Evolutionary conservation across 1,139 yeast species (phyloP).

Genomic region (Nadsonia starkeyi-henricii): DNA sequence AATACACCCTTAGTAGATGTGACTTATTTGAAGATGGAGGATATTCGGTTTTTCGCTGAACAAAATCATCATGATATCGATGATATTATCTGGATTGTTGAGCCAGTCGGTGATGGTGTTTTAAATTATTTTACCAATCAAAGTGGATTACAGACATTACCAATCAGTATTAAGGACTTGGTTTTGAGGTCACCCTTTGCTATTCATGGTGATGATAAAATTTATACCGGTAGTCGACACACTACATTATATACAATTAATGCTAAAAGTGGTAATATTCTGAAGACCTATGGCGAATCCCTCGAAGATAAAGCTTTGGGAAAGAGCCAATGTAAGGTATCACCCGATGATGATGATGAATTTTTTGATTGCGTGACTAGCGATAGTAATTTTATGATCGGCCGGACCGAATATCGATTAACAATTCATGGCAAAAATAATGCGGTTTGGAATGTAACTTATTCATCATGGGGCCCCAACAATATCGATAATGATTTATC

Average conservation of each 20-base stretch:
- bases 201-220: conserved; percentile 64
- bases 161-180: conserved; percentile 66
- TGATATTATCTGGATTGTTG: conserved; percentile 62
- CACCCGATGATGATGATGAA: conserved; percentile 12
- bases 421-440: conserved; percentile 54
- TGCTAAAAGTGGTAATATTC: conserved; percentile 61
- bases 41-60: conserved; percentile 8
- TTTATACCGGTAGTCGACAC: conserved; percentile 73
- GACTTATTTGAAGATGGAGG: conserved; percentile 16
- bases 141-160: conserved; percentile 65
- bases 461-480: conserved; percentile 88
- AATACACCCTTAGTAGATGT: conserved; percentile 24
- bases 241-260: conserved; percentile 69
- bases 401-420: conserved; percentile 36
- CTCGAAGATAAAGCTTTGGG: conserved; percentile 13
- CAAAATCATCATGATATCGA: conserved; percentile 6
- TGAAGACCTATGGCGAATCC: conserved; percentile 53
- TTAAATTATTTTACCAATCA: conserved; percentile 75
- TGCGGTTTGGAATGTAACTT: conserved; percentile 74
- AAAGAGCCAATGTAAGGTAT: conserved; percentile 14
- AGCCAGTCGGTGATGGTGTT: conserved; percentile 77
- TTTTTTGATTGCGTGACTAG: conserved; percentile 11
- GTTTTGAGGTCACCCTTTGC: conserved; percentile 66
- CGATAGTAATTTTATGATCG: conserved; percentile 23
- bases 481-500: conserved; percentile 62